Percentiles rank a stretch among this genome's conserved stretches.
Evolutionary conservation across 2,329 filamentous ascomycete genomes (phyloP).

Genomic region (Thermomyces lanuginosus): DNA sequence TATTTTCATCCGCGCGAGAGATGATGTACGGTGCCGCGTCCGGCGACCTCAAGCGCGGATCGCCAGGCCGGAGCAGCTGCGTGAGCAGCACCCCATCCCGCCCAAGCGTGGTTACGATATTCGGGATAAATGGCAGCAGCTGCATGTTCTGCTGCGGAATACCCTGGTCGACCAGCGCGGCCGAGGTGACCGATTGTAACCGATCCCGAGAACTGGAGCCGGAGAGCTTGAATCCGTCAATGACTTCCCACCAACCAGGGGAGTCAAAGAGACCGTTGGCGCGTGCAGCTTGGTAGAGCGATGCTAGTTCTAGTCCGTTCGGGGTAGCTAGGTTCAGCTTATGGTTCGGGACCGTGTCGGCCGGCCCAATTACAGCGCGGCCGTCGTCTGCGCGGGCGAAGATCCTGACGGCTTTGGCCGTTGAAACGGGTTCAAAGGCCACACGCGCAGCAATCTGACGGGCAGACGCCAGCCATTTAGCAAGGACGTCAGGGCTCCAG

Average conservation of each 20-base stretch:
- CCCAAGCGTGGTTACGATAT: slow-evolving; percentile 71
- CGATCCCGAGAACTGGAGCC: slow-evolving; percentile 52
- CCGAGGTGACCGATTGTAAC: slow-evolving; percentile 51
- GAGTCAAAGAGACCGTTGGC: slow-evolving; percentile 51
- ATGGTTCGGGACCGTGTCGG: slow-evolving; percentile 40
- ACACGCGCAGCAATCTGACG: slow-evolving; percentile 42
- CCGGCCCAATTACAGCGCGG: slow-evolving; percentile 15
- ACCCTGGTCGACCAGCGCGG: slow-evolving; percentile 56
- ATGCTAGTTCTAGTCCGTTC: slow-evolving; percentile 63
- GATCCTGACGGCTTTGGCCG: slow-evolving; percentile 55
- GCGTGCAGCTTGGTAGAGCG: slow-evolving; percentile 60
- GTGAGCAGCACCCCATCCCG: slow-evolving; percentile 58
- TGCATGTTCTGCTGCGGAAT: slow-evolving; percentile 71
- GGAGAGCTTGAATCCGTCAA: slow-evolving; percentile 61
- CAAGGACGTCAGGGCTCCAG: slow-evolving; percentile 53
- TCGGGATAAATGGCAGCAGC: slow-evolving; percentile 75
- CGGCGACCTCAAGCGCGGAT: slow-evolving; percentile 47
- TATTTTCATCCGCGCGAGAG: slow-evolving; percentile 40
- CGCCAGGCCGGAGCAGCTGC: slow-evolving; percentile 49
- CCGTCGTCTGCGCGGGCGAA: slow-evolving; percentile 32
- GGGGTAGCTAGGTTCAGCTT: slow-evolving; percentile 64
- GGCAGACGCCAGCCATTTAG: slow-evolving; percentile 49
- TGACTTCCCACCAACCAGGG: slow-evolving; percentile 58
- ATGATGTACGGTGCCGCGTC: slow-evolving; percentile 55
- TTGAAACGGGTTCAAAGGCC: slow-evolving; percentile 80